Evolutionary conservation across 1,139 yeast genomes (phyloP).

Genomic region (Sugiyamaella paludigena): DNA sequence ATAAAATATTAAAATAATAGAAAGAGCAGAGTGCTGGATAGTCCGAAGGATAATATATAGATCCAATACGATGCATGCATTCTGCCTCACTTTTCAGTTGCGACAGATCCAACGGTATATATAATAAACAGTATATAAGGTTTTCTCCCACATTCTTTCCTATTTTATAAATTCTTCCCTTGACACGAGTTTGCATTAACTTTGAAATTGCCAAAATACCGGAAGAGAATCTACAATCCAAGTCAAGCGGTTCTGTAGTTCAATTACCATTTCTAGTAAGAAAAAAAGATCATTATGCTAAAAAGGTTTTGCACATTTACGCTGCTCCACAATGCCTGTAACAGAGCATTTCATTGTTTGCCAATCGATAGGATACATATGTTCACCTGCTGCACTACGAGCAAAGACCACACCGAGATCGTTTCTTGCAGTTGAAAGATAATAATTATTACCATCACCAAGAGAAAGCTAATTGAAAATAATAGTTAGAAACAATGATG

Average conservation of each 20-base stretch:
- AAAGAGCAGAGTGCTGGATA: too few species aligned
- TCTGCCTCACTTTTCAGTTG: too few species aligned
- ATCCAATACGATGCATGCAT: too few species aligned
- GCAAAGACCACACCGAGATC: conserved; percentile 95
- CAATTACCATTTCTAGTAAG: background rate
- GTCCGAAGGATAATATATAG: too few species aligned
- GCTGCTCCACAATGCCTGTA: conserved; percentile 70
- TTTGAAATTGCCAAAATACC: too few species aligned
- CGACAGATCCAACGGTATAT: too few species aligned
- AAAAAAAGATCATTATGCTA: conserved; percentile 21
- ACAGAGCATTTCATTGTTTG: conserved; percentile 81
- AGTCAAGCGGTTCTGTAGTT: too few species aligned
- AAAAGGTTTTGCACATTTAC: conserved; percentile 94
- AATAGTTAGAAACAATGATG: conserved; percentile 29
- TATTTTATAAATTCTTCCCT: background rate
- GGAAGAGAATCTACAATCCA: too few species aligned
- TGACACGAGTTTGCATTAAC: too few species aligned
- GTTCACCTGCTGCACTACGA: conserved; percentile 59
- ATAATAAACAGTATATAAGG: too few species aligned
- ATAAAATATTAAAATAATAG: too few species aligned
- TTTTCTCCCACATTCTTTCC: too few species aligned
- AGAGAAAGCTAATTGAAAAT: conserved; percentile 51
- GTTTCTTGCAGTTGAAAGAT: conserved; percentile 82
- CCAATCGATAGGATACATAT: conserved; percentile 94
- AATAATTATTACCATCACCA: conserved; percentile 93